Conservation (phyloP, 768 basidiomycete species). For the Leccinum ochraceum region DNA sequence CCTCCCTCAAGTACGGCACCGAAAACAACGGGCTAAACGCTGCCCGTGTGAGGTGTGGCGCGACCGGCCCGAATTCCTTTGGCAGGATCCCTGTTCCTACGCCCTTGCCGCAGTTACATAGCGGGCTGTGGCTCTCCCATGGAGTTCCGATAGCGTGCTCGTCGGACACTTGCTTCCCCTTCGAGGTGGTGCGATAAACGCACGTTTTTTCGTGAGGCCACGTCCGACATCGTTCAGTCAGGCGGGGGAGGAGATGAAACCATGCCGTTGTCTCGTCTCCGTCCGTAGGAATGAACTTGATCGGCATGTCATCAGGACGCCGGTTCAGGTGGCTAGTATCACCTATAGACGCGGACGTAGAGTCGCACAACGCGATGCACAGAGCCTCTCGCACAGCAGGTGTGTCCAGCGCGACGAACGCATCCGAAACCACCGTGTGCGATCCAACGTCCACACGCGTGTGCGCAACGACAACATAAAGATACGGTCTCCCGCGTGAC, state of each 20-base stretch:
- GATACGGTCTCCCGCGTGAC: constrained; percentile 24
- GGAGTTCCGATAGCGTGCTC: constrained; percentile 33
- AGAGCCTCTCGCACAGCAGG: constrained; percentile 3
- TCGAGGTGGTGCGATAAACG: constrained; percentile 19
- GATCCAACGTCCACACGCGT: constrained; percentile 45
- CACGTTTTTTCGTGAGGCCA: constrained; percentile 51
- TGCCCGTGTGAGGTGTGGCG: constrained; percentile 47
- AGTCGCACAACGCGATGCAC: not conserved
- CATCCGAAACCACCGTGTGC: constrained; percentile 48
- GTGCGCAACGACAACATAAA: constrained; percentile 46
- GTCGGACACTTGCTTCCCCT: constrained; percentile 23
- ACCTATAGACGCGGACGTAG: not conserved
- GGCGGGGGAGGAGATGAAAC: constrained; percentile 51
- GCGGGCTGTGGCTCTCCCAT: constrained; percentile 7
- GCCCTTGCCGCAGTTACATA: constrained; percentile 19
- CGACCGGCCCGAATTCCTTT: constrained; percentile 39
- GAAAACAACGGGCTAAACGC: constrained; percentile 57
- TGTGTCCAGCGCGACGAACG: constrained; percentile 42
- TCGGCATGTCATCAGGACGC: not conserved
- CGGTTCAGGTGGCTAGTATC: not conserved
- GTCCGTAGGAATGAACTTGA: constrained; percentile 17
- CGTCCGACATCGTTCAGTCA: constrained; percentile 54
- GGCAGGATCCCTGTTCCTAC: constrained; percentile 16
- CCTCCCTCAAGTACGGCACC: constrained; percentile 46
- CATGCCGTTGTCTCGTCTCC: constrained; percentile 36